A percentile compares a stretch with the other conserved stretches of the same genome.
phyloP scores from a whole-genome alignment of 768 basidiomycete species.

The Leucocoprinus leucothites region DNA sequence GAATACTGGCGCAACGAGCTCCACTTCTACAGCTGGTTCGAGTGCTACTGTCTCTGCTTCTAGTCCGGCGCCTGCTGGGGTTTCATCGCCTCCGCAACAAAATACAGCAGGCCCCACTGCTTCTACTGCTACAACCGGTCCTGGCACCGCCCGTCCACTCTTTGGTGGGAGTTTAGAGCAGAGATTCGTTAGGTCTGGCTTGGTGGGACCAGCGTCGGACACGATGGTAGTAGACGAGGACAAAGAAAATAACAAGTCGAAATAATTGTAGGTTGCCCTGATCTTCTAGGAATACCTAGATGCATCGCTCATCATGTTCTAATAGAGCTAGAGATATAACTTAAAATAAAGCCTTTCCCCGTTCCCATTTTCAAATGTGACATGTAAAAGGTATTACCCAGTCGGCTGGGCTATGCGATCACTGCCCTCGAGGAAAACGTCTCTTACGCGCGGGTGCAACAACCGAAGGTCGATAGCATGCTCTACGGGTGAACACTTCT shows the following conservation, averaged over 20 bases:
- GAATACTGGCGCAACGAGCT: neutral
- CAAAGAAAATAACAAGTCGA: slow-evolving; percentile 40
- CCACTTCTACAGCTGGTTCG: neutral
- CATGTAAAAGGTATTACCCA: no score
- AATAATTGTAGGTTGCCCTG: neutral
- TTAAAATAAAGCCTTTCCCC: no score
- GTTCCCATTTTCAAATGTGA: no score
- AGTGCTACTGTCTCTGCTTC: neutral
- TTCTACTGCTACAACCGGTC: neutral
- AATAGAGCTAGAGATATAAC: no score
- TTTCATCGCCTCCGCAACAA: neutral
- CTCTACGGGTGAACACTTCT: no score
- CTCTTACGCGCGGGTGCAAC: no score
- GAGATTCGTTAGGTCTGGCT: slow-evolving; percentile 57
- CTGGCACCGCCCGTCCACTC: slow-evolving; percentile 40
- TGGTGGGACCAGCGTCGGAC: slow-evolving; percentile 30
- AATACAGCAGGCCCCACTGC: neutral
- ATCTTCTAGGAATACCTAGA: neutral
- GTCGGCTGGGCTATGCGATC: no score
- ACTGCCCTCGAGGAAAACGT: no score
- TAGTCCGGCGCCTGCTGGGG: neutral
- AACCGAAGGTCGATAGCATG: no score
- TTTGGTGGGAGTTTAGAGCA: slow-evolving; percentile 50
- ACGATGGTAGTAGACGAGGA: slow-evolving; percentile 55
- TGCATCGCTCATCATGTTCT: no score